phyloP scores from a whole-genome alignment of 2,329 filamentous ascomycete species.

The Seiridium unicorne region DNA sequence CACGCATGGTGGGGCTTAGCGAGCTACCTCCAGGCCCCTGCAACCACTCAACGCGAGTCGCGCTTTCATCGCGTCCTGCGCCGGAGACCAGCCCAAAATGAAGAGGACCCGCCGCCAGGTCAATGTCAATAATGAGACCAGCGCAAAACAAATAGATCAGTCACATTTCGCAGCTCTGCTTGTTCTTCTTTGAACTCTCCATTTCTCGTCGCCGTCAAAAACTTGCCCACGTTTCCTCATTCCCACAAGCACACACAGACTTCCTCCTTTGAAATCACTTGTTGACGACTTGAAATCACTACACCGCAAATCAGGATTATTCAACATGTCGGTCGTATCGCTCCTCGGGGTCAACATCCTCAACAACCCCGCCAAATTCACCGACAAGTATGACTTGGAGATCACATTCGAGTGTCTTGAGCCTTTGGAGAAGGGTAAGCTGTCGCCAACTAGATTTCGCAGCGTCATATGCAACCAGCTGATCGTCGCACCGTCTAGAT shows the following conservation, averaged over 20 bases:
- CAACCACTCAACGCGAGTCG: slow-evolving; percentile 8
- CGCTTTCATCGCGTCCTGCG: slow-evolving; percentile 1
- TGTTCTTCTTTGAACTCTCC: not conserved
- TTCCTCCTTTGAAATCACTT: too few species aligned
- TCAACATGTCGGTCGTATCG: slow-evolving; percentile 87
- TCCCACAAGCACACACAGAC: not conserved
- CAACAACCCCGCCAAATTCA: slow-evolving; percentile 96
- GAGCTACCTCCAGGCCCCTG: not conserved
- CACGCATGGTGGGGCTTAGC: not conserved
- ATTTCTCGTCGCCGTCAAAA: not conserved
- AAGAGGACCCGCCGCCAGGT: slow-evolving; percentile 1
- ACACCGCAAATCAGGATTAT: slow-evolving; percentile 1
- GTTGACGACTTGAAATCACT: not conserved
- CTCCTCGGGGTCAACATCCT: slow-evolving; percentile 92
- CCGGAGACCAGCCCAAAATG: not conserved
- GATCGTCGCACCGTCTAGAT: slow-evolving; percentile 53
- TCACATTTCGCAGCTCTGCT: not conserved
- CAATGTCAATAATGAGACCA: slow-evolving; percentile 1
- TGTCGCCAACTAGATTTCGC: not conserved
- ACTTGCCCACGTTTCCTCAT: not conserved
- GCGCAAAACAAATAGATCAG: slow-evolving; percentile 4
- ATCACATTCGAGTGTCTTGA: slow-evolving; percentile 99
- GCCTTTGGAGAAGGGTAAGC: slow-evolving; percentile 81
- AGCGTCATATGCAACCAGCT: not conserved
- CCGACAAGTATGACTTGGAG: slow-evolving; percentile 91